These are phyloP conservation scores for Phytopythium helicoides DNA, from an alignment of 352 stramenopile species.

Conservation along the genomic window DNA sequence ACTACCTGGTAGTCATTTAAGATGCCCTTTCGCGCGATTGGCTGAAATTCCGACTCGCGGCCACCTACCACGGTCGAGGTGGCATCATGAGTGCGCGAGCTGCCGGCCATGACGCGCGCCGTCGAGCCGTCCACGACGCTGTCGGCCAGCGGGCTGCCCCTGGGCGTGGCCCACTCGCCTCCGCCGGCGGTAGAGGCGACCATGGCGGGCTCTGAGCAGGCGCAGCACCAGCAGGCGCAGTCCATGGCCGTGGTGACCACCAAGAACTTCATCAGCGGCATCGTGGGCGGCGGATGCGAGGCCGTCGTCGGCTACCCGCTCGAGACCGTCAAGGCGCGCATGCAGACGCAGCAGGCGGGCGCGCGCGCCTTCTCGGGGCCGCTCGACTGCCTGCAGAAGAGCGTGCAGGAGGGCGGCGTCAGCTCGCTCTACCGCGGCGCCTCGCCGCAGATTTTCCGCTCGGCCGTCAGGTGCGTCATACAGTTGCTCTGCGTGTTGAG, in stretches of 20 bases:
- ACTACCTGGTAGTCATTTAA: too few species aligned
- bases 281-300: slow-evolving; percentile 53
- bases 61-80: too few species aligned
- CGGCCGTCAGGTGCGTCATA: slow-evolving; percentile 45
- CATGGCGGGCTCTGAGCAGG: too few species aligned
- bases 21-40: too few species aligned
- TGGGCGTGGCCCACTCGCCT: too few species aligned
- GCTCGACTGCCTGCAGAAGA: slow-evolving; percentile 58
- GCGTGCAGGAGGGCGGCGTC: slow-evolving; percentile 47
- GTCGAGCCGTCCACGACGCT: slow-evolving; percentile 8
- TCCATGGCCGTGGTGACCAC: slow-evolving; percentile 46
- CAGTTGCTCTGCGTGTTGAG: slow-evolving; percentile 8
- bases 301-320: slow-evolving; percentile 63
- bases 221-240: slow-evolving; percentile 12
- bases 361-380: slow-evolving; percentile 32
- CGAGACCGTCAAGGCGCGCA: slow-evolving; percentile 66
- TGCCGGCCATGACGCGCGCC: slow-evolving; percentile 4
- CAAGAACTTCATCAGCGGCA: slow-evolving; percentile 67
- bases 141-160: slow-evolving; percentile 7
- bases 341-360: slow-evolving; percentile 54
- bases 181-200: not conserved
- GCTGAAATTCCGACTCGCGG: too few species aligned
- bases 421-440: slow-evolving; percentile 62
- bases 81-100: too few species aligned
- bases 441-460: slow-evolving; percentile 68